Percentiles rank a stretch among this genome's conserved stretches.
Conservation (phyloP, 129 eudicot species). For the Arctium lappa region DNA sequence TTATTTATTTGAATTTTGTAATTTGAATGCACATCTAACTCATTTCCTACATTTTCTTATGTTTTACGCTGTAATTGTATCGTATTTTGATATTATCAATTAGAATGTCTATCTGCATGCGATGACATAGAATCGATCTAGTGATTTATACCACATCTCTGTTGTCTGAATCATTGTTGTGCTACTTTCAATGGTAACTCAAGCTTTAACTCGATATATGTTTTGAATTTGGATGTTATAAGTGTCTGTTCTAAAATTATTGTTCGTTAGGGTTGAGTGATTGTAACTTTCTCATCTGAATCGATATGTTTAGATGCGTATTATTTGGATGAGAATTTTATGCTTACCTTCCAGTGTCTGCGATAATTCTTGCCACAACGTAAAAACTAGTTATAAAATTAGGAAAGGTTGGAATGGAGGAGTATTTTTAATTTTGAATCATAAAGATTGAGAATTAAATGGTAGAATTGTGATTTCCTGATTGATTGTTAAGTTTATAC, state of each 20-base stretch:
- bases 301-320: background rate
- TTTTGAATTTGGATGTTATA: background rate
- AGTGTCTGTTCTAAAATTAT: background rate
- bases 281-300: background rate
- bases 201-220: background rate
- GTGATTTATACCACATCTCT: background rate
- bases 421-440: background rate
- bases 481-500: background rate
- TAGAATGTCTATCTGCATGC: background rate
- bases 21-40: background rate
- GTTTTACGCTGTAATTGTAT: background rate
- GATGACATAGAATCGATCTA: background rate
- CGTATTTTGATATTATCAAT: background rate
- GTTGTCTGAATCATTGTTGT: background rate
- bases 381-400: background rate
- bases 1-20: background rate
- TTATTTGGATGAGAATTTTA: background rate
- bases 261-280: background rate
- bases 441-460: background rate
- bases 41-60: background rate
- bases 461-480: background rate
- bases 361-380: background rate
- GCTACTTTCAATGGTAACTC: background rate
- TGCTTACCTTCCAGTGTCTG: background rate
- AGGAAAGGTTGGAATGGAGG: background rate